Conservation (phyloP, 495 filamentous ascomycete species). For the Tuber indicum region DNA sequence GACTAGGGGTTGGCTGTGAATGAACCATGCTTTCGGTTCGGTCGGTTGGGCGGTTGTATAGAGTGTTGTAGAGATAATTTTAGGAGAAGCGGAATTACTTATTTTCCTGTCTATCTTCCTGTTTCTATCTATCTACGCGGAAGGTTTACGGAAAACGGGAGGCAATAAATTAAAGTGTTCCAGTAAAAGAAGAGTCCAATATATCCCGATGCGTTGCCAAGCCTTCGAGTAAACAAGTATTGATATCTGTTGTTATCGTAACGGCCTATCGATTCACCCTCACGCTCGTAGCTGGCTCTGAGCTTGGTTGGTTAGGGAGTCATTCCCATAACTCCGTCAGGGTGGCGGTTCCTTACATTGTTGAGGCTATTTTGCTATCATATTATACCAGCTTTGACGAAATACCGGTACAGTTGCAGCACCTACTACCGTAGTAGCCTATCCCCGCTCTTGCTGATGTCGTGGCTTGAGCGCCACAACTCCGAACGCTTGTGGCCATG, state of each 20-base stretch:
- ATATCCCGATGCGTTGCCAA: not conserved
- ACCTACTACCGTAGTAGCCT: too few species aligned
- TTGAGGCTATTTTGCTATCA: not conserved
- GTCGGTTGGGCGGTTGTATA: not conserved
- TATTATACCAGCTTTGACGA: not conserved
- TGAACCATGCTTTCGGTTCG: not conserved
- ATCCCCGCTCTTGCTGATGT: too few species aligned
- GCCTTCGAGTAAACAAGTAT: not conserved
- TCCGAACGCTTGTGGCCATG: too few species aligned
- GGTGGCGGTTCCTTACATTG: not conserved
- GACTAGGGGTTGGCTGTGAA: not conserved
- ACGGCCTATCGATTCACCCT: not conserved
- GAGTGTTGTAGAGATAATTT: not conserved
- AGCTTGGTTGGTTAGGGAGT: not conserved
- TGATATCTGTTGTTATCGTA: not conserved
- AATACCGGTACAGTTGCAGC: too few species aligned
- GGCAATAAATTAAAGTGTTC: not conserved
- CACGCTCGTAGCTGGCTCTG: not conserved
- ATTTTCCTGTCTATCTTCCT: not conserved
- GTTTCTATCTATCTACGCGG: not conserved
- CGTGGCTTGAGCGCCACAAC: too few species aligned
- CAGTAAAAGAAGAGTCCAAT: not conserved
- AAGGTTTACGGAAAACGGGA: not conserved
- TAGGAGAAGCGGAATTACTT: not conserved
- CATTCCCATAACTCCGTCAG: not conserved